phyloP scores from a whole-genome alignment of 1,139 yeast species.

The Suhomyces taliae region DNA sequence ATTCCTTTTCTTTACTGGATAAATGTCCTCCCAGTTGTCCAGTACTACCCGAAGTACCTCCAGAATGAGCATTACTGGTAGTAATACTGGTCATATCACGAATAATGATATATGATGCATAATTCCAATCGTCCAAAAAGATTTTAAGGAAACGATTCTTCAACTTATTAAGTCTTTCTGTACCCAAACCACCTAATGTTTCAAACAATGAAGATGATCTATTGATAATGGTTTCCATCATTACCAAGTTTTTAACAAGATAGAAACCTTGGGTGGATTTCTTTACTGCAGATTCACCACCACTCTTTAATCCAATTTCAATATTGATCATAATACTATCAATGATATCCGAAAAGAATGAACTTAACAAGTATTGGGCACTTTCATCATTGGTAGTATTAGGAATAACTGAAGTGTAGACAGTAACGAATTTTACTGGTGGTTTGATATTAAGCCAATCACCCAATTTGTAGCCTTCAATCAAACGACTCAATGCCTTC shows the following conservation, averaged over 20 bases:
- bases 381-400: slow-evolving; percentile 32
- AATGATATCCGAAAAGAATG: slow-evolving; percentile 70
- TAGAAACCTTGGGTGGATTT: slow-evolving; percentile 68
- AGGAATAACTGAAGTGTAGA: slow-evolving; percentile 49
- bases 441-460: slow-evolving; percentile 67
- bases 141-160: slow-evolving; percentile 74
- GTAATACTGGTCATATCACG: slow-evolving; percentile 64
- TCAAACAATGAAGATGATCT: slow-evolving; percentile 53
- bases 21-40: slow-evolving; percentile 22
- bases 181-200: slow-evolving; percentile 64
- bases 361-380: slow-evolving; percentile 54
- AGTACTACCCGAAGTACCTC: slow-evolving; percentile 27
- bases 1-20: slow-evolving; percentile 74
- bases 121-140: slow-evolving; percentile 83
- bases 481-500: slow-evolving; percentile 53
- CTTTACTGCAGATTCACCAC: slow-evolving; percentile 26
- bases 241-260: slow-evolving; percentile 66
- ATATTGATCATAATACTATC: slow-evolving; percentile 66
- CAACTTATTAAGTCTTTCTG: slow-evolving; percentile 63
- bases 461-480: slow-evolving; percentile 54
- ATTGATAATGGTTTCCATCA: slow-evolving; percentile 73
- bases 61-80: slow-evolving; percentile 37
- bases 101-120: slow-evolving; percentile 70
- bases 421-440: slow-evolving; percentile 50
- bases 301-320: slow-evolving; percentile 54